Evolutionary conservation across 2,329 filamentous ascomycete genomes (phyloP).

Genomic region (Periconia sp.): DNA sequence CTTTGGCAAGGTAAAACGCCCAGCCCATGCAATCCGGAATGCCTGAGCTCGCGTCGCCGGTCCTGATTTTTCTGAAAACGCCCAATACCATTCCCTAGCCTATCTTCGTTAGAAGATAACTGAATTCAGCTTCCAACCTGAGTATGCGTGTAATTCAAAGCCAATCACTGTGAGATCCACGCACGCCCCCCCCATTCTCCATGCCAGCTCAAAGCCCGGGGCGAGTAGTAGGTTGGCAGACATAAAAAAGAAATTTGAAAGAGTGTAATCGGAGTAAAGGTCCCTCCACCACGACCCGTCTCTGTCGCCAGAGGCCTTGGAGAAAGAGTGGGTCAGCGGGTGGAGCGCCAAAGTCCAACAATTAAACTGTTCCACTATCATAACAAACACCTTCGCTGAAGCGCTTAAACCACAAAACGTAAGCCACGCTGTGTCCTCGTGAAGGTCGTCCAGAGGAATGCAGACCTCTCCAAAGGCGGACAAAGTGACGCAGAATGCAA

Average conservation of each 20-base stretch:
- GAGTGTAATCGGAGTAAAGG: constrained; percentile 1
- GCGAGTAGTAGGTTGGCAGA: constrained; percentile 1
- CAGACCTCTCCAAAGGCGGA: background rate
- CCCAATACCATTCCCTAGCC: too few species aligned
- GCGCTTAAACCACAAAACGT: constrained; percentile 4
- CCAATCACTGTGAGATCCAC: too few species aligned
- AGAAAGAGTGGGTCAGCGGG: background rate
- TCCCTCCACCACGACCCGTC: constrained; percentile 3
- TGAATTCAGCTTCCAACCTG: too few species aligned
- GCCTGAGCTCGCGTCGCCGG: too few species aligned
- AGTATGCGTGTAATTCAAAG: too few species aligned
- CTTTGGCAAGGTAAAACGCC: too few species aligned
- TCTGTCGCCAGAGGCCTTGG: too few species aligned
- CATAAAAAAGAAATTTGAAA: constrained; percentile 9
- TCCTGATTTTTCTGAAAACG: too few species aligned
- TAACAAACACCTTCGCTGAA: constrained; percentile 9
- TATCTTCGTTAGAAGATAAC: too few species aligned
- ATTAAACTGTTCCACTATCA: constrained; percentile 7
- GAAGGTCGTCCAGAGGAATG: constrained; percentile 2
- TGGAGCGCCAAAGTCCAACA: background rate
- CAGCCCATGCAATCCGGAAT: too few species aligned
- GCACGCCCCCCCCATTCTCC: too few species aligned
- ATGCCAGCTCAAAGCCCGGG: too few species aligned
- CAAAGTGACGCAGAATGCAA: constrained; percentile 1
- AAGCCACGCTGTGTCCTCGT: background rate